Evolutionary conservation across 495 filamentous ascomycete genomes (phyloP), one percentile per base, ranked within the genome.

Genomic region (Penicillium paxilli): DNA sequence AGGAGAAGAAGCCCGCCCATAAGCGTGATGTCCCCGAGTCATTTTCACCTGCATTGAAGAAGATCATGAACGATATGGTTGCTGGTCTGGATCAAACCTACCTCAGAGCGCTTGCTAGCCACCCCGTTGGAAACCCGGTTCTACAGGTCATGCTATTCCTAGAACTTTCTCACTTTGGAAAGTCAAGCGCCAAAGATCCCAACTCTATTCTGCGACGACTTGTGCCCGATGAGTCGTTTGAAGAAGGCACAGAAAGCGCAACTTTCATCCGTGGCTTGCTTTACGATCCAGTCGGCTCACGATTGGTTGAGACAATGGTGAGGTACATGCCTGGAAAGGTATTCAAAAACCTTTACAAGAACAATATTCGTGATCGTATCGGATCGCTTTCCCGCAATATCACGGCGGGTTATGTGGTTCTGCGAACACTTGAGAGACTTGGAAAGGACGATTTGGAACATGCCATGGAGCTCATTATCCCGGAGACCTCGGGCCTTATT

Each of bases 221-320:
- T 8, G 72, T 90, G 7, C 85, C 86, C 0, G 87, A 89, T 58
- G 82, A 88, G 53, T 72, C 83, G 6, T 74, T 83, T 14, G 73
- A 74, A 23, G 80, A 83, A 53, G 83, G 76, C 5, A 81, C 77
- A 2, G 81, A 83, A 54, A 85, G 78, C 47, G 78, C 79, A 24
- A 71, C 74, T 8, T 97, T 97, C 65, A 82, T 97, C 66, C 89
- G 89, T 57, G 85, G 88, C 30, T 79, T 98, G 57, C 69, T 97
- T 20, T 98, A 97, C 64, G 90, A 96, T 63, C 74, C 88, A 0
- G 83, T 97, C 21, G 95, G 95, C 4, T 96, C 92, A 5, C 86
- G 92, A 25, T 78, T 98, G 4, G 80, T 96, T 10, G 94, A 98
- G 66, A 88, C 85, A 2, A 85, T 98, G 50, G 80, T 96, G 54